Evolutionary conservation across 129 eudicot species (phyloP), one percentile per base, ranked within the genome.

Genomic region (Pittosporum tobira): DNA sequence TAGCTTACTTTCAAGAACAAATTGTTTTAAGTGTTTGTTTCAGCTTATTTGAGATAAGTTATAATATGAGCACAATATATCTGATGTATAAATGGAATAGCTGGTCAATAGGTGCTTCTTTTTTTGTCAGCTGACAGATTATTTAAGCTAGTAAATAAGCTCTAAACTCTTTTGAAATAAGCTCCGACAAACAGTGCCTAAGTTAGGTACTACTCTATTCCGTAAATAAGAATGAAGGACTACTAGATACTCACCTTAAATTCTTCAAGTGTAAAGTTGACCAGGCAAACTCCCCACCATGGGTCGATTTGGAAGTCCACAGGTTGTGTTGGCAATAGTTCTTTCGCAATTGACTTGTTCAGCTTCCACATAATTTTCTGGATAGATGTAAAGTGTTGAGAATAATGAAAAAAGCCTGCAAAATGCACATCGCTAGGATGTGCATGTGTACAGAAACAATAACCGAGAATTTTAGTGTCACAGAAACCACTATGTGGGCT

Each of bases 301-400:
- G 96, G 96, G 70, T 93, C 99, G 51, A 87, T 87, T 13, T 69
- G 51, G 28, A 84, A 67, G 62, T 93, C 99, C 70, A 86, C 94
- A 29, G 99, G 96, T 65, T 83, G 94, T 61, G 71, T 57, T 24
- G 99, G 99, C 77, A 93, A 74, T 59, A 70, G 76, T 65, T 93
- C 99, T 78, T 76, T 93, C 36, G 99, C 99, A 63, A 93, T 93
- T 46, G 99, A 87, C 83, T 93, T 93, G 81, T 87, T 93, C 69
- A 93, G 81, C 85, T 93, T 93, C 99, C 99, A 93, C 99, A 93
- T 93, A 42, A 93, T 80, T 81, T 93, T 93, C 99, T 93, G 81
- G 64, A 79, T 51, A 59, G 70, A 77, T 78, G 84, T 67, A 74
- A 56, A 67, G 51, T 44, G 67, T 63, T 26, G 68, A 49, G 60